Conservation (phyloP, 352 stramenopile species). For the Globisporangium echinulatum region DNA sequence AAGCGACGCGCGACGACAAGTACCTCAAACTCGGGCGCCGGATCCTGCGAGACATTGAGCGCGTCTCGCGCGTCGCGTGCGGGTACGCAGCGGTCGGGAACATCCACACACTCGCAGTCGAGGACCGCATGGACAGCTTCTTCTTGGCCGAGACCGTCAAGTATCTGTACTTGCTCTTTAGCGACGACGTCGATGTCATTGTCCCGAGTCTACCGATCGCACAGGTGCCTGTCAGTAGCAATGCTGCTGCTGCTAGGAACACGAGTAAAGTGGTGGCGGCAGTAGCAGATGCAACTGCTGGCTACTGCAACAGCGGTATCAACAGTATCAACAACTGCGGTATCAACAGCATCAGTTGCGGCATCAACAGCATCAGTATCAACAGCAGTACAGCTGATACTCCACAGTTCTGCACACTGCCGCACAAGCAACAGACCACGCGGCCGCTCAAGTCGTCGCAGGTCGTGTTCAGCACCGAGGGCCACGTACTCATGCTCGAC, state of each 20-base stretch:
- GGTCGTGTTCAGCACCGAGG: constrained; percentile 80
- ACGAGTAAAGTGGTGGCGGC: too few species aligned
- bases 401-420: too few species aligned
- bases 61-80: constrained; percentile 84
- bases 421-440: constrained; percentile 2
- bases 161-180: constrained; percentile 99
- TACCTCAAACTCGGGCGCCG: constrained; percentile 89
- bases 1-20: constrained; percentile 82
- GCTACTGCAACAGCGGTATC: not conserved
- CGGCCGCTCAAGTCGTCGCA: constrained; percentile 55
- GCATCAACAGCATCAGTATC: too few species aligned
- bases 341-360: not conserved
- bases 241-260: too few species aligned
- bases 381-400: too few species aligned
- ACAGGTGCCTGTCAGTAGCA: not conserved
- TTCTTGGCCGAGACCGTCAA: constrained; percentile 99
- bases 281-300: constrained; percentile 1
- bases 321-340: not conserved
- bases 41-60: constrained; percentile 84
- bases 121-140: constrained; percentile 98
- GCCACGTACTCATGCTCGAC: constrained; percentile 67
- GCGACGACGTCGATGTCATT: constrained; percentile 80
- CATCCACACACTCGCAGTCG: constrained; percentile 85
- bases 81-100: constrained; percentile 91
- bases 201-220: constrained; percentile 34